Evolutionary conservation across 1,284 basidiomycete genomes (phyloP), one percentile per base, ranked within the genome.

Genomic region (Malassezia arunalokei): DNA sequence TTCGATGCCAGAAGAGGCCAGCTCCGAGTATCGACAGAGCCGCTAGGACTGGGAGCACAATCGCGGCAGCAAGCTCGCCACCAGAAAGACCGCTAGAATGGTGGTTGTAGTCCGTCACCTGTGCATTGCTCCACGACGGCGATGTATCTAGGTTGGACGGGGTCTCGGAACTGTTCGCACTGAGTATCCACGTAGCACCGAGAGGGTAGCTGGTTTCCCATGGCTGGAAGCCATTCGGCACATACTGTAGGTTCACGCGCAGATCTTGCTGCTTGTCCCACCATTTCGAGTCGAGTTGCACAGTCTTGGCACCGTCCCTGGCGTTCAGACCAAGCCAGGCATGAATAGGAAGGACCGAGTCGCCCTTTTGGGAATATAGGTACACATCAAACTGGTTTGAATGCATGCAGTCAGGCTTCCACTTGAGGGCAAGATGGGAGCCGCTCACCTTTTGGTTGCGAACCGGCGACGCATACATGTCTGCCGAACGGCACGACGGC

Each of bases 191-290:
- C 24, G 57, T 62, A 20, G 60, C 65, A 31, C 70, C 67, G 46
- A 66, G 60, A 11, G 70, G 68, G 51, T 66, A 65, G 42, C 52
- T 42, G 9, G 64, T 60, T 52, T 71, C 66, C 70, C 70, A 73
- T 8, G 67, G 65, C 60, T 73, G 59, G 32, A 66, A 67, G 50
- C 69, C 68, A 5, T 58, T 51, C 6, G 62, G 62, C 32, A 73
- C 68, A 48, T 71, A 65, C 63, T 73, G 71, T 58, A 73, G 55
- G 50, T 59, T 65, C 45, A 67, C 57, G n/a, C 43, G 47, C 24
- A 62, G 56, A 37, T 49, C 50, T 12, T 49, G 49, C 44, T 51
- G 57, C 24, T 54, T 56, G 53, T 54, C 65, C 65, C 69, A 72
- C 66, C 66, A 71, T 15, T 56, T 45, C 37, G 68, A 62, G 38